These are phyloP conservation scores for Tolypocladium cylindrosporum DNA, from an alignment of 2,329 filamentous ascomycete species.

Conservation along the genomic window DNA sequence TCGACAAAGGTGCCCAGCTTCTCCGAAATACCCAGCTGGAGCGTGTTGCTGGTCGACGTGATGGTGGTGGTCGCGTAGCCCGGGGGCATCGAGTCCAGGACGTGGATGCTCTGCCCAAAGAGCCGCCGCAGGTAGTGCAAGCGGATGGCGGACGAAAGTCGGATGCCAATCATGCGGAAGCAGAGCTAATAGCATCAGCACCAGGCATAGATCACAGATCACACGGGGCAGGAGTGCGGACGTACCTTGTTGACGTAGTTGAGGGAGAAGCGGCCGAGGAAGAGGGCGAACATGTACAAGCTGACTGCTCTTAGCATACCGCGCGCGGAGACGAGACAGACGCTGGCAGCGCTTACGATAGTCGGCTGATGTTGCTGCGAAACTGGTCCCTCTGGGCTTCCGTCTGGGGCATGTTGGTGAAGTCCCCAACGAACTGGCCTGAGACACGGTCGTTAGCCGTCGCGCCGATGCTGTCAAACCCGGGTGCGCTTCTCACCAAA, in stretches of 20 bases:
- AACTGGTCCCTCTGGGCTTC: conserved; percentile 28
- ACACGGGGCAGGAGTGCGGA: not conserved
- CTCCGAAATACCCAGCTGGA: conserved; percentile 57
- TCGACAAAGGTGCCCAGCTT: conserved; percentile 51
- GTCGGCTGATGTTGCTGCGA: conserved; percentile 27
- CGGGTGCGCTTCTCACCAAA: conserved; percentile 31
- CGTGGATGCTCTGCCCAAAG: conserved; percentile 56
- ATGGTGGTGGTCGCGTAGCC: conserved; percentile 54
- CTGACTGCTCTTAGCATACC: conserved; percentile 18
- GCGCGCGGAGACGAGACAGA: not conserved
- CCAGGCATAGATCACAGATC: not conserved
- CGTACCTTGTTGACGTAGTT: conserved; percentile 50
- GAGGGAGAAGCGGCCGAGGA: conserved; percentile 54
- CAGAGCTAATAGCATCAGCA: conserved; percentile 30
- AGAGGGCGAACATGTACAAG: conserved; percentile 61
- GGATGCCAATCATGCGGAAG: conserved; percentile 52
- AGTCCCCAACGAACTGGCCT: conserved; percentile 37
- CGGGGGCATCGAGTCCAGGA: conserved; percentile 55
- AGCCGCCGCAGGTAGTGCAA: conserved; percentile 54
- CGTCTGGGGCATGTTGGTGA: conserved; percentile 28
- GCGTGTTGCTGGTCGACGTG: conserved; percentile 50
- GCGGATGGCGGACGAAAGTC: conserved; percentile 50
- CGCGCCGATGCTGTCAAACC: not conserved
- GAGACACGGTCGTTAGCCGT: conserved; percentile 1
- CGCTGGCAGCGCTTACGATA: conserved; percentile 25